phyloP scores from a whole-genome alignment of 148 eudicot species.

The Vaccinium myrtillus region DNA sequence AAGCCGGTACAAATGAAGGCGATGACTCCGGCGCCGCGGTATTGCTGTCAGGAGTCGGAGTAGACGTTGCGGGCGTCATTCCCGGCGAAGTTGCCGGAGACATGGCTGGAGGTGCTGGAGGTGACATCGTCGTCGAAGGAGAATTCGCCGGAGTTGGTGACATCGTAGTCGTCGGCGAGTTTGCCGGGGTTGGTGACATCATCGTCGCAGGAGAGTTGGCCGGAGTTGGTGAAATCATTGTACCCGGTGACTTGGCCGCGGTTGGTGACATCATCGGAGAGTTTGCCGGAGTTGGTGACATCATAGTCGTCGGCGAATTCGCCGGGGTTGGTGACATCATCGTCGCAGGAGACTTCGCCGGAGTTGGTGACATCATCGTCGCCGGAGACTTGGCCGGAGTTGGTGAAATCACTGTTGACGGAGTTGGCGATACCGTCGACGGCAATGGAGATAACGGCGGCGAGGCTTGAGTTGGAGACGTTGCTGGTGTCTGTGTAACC shows the following conservation, averaged over 20 bases:
- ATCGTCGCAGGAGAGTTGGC: neutral
- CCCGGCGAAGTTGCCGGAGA: neutral
- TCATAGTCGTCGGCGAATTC: neutral
- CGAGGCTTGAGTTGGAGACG: neutral
- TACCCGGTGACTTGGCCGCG: neutral
- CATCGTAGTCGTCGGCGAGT: neutral
- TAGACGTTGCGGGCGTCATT: neutral
- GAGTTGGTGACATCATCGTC: slow-evolving; percentile 1
- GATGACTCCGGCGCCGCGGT: neutral
- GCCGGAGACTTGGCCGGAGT: too few species aligned
- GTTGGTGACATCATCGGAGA: neutral
- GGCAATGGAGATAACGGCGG: neutral
- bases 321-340: neutral
- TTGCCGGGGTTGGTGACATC: neutral
- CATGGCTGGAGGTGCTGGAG: neutral
- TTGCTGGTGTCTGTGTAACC: neutral
- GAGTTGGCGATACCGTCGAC: too few species aligned
- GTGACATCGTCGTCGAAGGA: neutral
- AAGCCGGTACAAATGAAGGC: slow-evolving; percentile 5
- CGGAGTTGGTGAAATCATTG: neutral
- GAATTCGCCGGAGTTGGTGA: slow-evolving; percentile 7
- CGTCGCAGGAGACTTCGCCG: neutral
- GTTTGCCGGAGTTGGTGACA: neutral
- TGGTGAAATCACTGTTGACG: too few species aligned
- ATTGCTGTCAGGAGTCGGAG: neutral